Percentiles rank a stretch among this genome's conserved stretches.
Conservation (phyloP, 208 protist species). For the Trypanosoma conorhini region DNA sequence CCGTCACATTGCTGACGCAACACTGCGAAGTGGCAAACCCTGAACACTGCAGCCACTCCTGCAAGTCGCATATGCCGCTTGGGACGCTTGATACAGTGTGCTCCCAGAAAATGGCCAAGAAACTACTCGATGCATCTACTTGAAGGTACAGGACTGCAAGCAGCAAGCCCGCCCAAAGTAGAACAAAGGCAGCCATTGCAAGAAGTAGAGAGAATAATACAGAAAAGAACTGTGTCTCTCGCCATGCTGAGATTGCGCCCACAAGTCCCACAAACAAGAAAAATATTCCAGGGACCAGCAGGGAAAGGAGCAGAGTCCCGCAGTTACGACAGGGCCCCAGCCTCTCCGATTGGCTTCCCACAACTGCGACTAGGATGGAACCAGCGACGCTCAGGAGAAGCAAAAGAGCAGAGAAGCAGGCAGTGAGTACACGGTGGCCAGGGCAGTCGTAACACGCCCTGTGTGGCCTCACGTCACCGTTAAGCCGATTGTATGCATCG, state of each 20-base stretch:
- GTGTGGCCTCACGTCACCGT: not conserved
- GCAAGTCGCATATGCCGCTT: constrained; percentile 35
- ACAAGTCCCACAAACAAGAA: constrained; percentile 16
- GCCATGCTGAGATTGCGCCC: constrained; percentile 9
- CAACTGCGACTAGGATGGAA: not conserved
- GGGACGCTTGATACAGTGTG: constrained; percentile 24
- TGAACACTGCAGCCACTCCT: constrained; percentile 42
- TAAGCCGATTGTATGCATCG: constrained; percentile 35
- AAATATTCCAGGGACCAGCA: constrained; percentile 14
- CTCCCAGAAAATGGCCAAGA: constrained; percentile 28
- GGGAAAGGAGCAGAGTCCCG: not conserved
- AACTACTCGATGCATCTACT: constrained; percentile 3
- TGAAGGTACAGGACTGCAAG: not conserved
- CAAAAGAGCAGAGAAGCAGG: constrained; percentile 22
- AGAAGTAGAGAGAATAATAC: constrained; percentile 13
- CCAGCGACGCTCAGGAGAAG: not conserved
- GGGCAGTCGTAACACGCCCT: not conserved
- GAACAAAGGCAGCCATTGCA: constrained; percentile 13
- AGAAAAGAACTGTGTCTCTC: constrained; percentile 3
- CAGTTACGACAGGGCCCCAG: not conserved
- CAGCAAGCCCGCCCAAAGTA: constrained; percentile 19
- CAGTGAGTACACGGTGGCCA: not conserved
- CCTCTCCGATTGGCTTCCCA: not conserved
- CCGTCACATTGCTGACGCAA: constrained; percentile 33
- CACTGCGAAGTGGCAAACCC: constrained; percentile 44